Evolutionary conservation across 2,329 filamentous ascomycete species (phyloP).

Genomic region (Phaeosphaeriaceae sp.): DNA sequence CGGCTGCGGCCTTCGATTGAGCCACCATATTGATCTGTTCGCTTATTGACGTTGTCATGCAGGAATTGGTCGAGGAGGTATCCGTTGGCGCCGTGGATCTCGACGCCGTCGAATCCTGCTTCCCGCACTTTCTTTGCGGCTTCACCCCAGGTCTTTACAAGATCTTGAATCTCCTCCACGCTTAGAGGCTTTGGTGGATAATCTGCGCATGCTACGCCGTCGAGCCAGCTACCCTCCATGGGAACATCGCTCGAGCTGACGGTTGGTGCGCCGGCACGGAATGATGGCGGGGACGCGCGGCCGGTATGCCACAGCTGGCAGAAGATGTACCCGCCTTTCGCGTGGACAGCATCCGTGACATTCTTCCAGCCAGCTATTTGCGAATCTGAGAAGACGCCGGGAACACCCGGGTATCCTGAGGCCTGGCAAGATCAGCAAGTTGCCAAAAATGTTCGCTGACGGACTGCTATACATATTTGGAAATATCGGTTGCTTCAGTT

Average conservation of each 20-base stretch:
- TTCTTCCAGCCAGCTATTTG: slow-evolving; percentile 61
- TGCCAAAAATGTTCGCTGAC: not conserved
- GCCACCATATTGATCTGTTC: slow-evolving; percentile 61
- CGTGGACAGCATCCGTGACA: slow-evolving; percentile 60
- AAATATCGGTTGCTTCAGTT: slow-evolving; percentile 61
- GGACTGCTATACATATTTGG: slow-evolving; percentile 34
- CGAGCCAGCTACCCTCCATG: slow-evolving; percentile 50
- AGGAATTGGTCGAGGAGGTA: slow-evolving; percentile 63
- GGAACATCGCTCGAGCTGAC: slow-evolving; percentile 52
- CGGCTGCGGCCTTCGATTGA: slow-evolving; percentile 60
- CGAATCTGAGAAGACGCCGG: slow-evolving; percentile 43
- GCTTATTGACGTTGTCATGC: slow-evolving; percentile 58
- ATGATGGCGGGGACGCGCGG: slow-evolving; percentile 51
- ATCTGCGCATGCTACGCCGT: slow-evolving; percentile 48
- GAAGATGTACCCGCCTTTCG: slow-evolving; percentile 59
- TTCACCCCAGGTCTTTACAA: slow-evolving; percentile 48
- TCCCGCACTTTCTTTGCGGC: slow-evolving; percentile 50
- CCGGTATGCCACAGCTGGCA: slow-evolving; percentile 59
- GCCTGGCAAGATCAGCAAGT: slow-evolving; percentile 42
- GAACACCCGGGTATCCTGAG: slow-evolving; percentile 47
- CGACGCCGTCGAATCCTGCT: slow-evolving; percentile 46
- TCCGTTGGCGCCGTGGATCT: slow-evolving; percentile 55
- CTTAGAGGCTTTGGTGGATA: slow-evolving; percentile 46
- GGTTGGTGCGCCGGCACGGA: slow-evolving; percentile 47
- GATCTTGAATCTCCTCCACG: slow-evolving; percentile 49